Evolutionary conservation across 306 rosid genomes (phyloP).

Genomic region (Echinosophora koreensis): DNA sequence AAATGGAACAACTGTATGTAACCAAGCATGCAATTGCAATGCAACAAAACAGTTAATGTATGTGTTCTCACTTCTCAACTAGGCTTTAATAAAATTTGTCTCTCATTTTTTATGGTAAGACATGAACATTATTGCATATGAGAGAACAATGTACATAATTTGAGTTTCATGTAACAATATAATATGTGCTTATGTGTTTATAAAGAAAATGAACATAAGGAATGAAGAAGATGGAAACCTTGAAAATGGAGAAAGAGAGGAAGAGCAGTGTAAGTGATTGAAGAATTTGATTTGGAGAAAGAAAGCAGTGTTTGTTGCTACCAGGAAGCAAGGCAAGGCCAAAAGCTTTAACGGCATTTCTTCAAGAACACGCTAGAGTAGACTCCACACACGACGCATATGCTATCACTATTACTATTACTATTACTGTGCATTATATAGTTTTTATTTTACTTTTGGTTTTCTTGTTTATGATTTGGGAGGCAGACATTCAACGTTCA

Average conservation of each 20-base stretch:
- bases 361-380: constrained; percentile 55
- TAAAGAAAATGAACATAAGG: constrained; percentile 5
- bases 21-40: constrained; percentile 24
- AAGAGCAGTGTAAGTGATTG: neutral
- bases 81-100: constrained; percentile 32
- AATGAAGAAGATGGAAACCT: constrained; percentile 40
- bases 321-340: constrained; percentile 33
- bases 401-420: no score
- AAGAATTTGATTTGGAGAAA: constrained; percentile 36
- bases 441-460: constrained; percentile 22
- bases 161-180: neutral
- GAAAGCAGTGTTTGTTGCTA: constrained; percentile 37
- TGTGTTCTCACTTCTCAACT: constrained; percentile 34
- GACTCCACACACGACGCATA: constrained; percentile 10
- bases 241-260: constrained; percentile 26
- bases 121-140: neutral
- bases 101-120: neutral
- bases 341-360: constrained; percentile 72
- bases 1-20: constrained; percentile 16
- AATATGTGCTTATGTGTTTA: neutral
- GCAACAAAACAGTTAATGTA: constrained; percentile 2
- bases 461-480: constrained; percentile 50
- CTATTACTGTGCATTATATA: no score
- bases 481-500: constrained; percentile 53
- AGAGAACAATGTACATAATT: neutral